Conservation (phyloP, 192 early-diverging fungal genomes). For the Piromyces sp. region DNA sequence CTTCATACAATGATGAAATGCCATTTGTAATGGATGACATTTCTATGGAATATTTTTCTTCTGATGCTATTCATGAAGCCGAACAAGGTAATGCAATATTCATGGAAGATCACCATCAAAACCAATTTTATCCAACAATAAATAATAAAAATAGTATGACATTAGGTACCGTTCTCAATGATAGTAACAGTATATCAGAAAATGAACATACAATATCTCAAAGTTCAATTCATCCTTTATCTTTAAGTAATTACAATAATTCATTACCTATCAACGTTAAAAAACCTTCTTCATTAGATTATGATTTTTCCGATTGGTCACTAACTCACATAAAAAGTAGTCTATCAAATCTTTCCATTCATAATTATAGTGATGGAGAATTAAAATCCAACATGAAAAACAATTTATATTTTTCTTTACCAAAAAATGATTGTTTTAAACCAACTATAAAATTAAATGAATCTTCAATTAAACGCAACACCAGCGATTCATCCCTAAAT, state of each 20-base stretch:
- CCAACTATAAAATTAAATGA: too few species aligned
- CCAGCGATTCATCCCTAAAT: background rate
- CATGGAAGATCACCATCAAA: background rate
- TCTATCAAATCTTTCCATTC: background rate
- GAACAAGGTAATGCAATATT: background rate
- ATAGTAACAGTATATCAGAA: too few species aligned
- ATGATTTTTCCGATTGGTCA: background rate
- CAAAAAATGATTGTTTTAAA: background rate
- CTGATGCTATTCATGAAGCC: background rate
- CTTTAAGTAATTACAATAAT: background rate
- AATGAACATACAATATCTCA: too few species aligned
- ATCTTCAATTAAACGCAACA: background rate
- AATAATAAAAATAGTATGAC: too few species aligned
- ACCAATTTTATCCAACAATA: background rate
- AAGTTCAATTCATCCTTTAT: too few species aligned
- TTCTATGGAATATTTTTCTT: background rate
- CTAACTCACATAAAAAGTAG: background rate
- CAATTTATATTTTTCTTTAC: too few species aligned
- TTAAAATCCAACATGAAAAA: too few species aligned
- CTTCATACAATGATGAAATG: background rate
- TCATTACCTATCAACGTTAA: background rate
- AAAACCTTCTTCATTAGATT: background rate
- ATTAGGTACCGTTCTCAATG: too few species aligned
- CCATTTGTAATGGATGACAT: background rate
- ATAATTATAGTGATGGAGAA: background rate